A percentile compares a stretch with the other conserved stretches of the same genome.
These are phyloP conservation scores for Herpotrichia juniperi DNA, from an alignment of 2,329 filamentous ascomycete species.

Conservation along the genomic window DNA sequence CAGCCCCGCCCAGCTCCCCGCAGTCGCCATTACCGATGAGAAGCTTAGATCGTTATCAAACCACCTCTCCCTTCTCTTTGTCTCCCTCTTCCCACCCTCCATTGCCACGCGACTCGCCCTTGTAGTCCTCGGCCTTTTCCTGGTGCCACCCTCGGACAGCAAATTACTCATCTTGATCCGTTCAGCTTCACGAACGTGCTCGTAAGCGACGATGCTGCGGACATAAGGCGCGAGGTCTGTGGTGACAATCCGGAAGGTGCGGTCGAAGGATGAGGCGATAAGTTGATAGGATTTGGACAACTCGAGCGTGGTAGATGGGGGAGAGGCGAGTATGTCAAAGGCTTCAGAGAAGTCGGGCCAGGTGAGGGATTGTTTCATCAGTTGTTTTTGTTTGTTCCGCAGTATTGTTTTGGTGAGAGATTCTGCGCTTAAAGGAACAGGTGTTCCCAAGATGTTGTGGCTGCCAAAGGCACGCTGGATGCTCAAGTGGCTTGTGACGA, in stretches of 20 bases:
- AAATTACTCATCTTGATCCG: conserved; percentile 67
- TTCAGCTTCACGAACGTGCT: conserved; percentile 72
- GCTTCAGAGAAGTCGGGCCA: conserved; percentile 52
- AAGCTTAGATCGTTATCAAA: conserved; percentile 69
- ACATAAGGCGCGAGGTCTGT: conserved; percentile 88
- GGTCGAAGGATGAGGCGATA: conserved; percentile 77
- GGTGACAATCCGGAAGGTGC: conserved; percentile 68
- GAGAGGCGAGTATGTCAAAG: conserved; percentile 59
- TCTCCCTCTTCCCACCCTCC: conserved; percentile 73
- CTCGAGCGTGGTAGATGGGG: conserved; percentile 33
- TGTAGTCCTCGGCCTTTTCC: conserved; percentile 72
- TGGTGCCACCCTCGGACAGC: conserved; percentile 63
- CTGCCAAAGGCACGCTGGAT: conserved; percentile 20
- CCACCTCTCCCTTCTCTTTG: conserved; percentile 73
- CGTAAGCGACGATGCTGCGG: conserved; percentile 81
- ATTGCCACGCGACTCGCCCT: conserved; percentile 76
- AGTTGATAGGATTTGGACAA: conserved; percentile 52
- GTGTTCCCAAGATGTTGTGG: not conserved
- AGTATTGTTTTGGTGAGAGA: conserved; percentile 28
- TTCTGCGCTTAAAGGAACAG: not conserved
- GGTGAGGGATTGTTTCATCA: conserved; percentile 28
- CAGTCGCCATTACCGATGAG: conserved; percentile 68
- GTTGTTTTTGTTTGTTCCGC: conserved; percentile 25
- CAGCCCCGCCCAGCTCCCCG: conserved; percentile 49
- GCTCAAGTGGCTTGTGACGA: conserved; percentile 32